Conservation (phyloP, 2,329 filamentous ascomycete species). For the Pseudopyricularia javanii region DNA sequence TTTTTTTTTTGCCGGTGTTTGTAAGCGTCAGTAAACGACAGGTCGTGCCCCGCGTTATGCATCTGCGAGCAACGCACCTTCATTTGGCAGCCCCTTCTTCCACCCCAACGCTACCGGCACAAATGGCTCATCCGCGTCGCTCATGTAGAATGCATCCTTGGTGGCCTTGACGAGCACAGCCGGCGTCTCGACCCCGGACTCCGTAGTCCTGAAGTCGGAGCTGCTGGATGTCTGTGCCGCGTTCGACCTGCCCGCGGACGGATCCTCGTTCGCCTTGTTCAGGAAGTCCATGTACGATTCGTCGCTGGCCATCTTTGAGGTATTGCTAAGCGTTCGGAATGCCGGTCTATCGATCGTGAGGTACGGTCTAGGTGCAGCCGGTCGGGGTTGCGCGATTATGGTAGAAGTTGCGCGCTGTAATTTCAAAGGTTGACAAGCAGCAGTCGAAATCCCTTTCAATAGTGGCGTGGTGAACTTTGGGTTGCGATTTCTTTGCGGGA, state of each 20-base stretch:
- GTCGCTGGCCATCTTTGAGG: constrained; percentile 57
- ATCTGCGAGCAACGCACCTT: constrained; percentile 32
- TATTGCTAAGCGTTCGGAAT: constrained; percentile 6
- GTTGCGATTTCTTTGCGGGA: background rate
- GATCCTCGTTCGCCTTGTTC: constrained; percentile 74
- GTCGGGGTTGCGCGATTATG: background rate
- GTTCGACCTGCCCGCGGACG: constrained; percentile 41
- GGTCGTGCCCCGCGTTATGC: background rate
- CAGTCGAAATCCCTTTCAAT: background rate
- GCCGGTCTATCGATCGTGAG: background rate
- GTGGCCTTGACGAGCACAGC: constrained; percentile 35
- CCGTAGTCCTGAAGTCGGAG: constrained; percentile 35
- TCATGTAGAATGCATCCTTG: constrained; percentile 55
- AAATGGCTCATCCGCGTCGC: constrained; percentile 80
- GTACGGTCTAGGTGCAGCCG: background rate
- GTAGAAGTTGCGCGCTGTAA: background rate
- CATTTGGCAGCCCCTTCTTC: constrained; percentile 42
- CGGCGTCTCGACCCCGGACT: constrained; percentile 48
- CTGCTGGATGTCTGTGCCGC: background rate
- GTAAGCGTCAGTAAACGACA: background rate
- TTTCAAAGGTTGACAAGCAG: background rate
- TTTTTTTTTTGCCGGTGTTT: constrained; percentile 26
- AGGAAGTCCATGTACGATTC: constrained; percentile 76
- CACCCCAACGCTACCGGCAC: constrained; percentile 59
- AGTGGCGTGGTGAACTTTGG: background rate